phyloP scores from a whole-genome alignment of 768 basidiomycete species.

The Heimioporus sp. region DNA sequence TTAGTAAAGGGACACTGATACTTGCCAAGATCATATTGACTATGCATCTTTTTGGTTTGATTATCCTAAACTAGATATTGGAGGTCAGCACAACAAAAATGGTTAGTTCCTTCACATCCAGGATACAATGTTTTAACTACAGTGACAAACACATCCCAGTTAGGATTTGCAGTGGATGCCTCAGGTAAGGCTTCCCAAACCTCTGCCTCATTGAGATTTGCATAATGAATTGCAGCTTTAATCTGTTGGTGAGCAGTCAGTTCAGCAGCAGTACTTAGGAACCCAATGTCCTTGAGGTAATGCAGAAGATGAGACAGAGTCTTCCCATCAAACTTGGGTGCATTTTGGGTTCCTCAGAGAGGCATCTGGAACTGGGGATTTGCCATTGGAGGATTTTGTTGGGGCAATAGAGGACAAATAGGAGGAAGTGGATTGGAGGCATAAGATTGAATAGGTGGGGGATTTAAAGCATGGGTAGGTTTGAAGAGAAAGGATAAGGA shows the following conservation, averaged over 20 bases:
- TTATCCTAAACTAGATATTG: background rate
- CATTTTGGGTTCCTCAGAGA: background rate
- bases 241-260: background rate
- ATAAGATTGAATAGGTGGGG: too few relatives aligned
- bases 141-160: background rate
- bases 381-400: too few relatives aligned
- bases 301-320: background rate
- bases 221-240: background rate
- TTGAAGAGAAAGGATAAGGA: too few relatives aligned
- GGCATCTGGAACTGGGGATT: background rate
- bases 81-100: background rate
- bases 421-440: too few relatives aligned
- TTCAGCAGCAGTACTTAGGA: background rate
- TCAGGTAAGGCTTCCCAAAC: background rate
- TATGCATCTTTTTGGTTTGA: background rate
- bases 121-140: conserved; percentile 1
- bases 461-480: too few relatives aligned
- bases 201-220: background rate
- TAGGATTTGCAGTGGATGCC: too few relatives aligned
- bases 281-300: background rate
- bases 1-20: background rate
- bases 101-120: background rate
- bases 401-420: too few relatives aligned
- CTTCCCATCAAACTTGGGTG: background rate
- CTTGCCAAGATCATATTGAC: background rate